Base-by-base conservation (phyloP, 345 rosid genomes). In the Turnera subulata region DNA sequence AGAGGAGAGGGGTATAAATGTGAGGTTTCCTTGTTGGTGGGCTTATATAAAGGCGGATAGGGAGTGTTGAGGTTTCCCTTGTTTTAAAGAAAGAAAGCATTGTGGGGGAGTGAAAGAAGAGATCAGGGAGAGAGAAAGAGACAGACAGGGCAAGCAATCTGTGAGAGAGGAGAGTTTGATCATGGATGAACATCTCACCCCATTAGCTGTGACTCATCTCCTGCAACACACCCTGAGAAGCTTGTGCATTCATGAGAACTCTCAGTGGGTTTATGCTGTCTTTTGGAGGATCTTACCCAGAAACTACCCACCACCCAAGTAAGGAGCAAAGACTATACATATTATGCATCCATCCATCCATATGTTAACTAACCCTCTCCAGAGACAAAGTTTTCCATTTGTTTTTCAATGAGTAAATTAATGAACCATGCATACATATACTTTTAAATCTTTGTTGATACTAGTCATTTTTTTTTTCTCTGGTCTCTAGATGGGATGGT, bases 211-310 rank as follows among this genome's bases (percentile, higher is more conserved):
- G 39, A 84, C 95, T 80, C 95, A 92, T 86, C 96, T 92, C 37
- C 96, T 92, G 73, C 98, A 92, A 65, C 95, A 89, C 78, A 86
- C 98, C 1, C 82, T 92, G 33, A 80, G 98, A 74, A 86, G 96
- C 76, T 61, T 92, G 67, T 92, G 98, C 73, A 84, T 78, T 79
- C 85, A 80, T 65, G 91, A 84, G 15, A 80, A 80, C 52, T 89
- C 95, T 64, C 89, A 89, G 71, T 92, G 98, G 98, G 95, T 92
- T 78, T 92, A 92, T 82, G 98, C 96, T 57, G 98, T 92, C 62
- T 92, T 92, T 55, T 92, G 98, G 98, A 86, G 98, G 80, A 86
- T 92, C 89, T 80, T 92, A 70, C 98, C 98, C 55, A 84, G 98
- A 65, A 92, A 89, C 50, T 92, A 92, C 70, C 98, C 98, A 23